These are phyloP conservation scores for Cryptococcus deneoformans DNA, from an alignment of 1,284 basidiomycete genomes.

Conservation along the genomic window DNA sequence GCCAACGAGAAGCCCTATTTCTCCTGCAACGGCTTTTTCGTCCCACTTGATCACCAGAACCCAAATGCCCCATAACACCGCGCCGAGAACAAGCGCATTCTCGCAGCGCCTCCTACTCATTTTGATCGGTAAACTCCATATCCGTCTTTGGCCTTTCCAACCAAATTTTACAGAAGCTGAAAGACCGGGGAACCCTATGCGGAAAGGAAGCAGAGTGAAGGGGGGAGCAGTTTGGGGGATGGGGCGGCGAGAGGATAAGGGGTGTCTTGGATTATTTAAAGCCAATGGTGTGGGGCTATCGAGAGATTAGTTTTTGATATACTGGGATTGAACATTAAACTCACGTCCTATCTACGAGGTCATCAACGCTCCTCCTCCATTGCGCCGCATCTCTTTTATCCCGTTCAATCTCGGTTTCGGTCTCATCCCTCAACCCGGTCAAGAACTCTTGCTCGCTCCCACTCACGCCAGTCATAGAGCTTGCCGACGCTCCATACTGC, in stretches of 20 bases:
- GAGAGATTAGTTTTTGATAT: neutral
- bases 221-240: constrained; percentile 11
- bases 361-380: constrained; percentile 9
- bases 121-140: constrained; percentile 7
- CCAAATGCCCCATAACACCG: constrained; percentile 29
- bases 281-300: neutral
- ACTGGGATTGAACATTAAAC: neutral
- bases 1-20: constrained; percentile 25
- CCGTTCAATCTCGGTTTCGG: constrained; percentile 16
- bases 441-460: constrained; percentile 28
- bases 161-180: neutral
- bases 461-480: constrained; percentile 24
- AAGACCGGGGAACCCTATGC: constrained; percentile 2
- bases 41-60: constrained; percentile 34
- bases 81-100: constrained; percentile 33
- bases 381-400: constrained; percentile 3
- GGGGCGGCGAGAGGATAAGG: neutral
- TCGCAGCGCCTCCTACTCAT: constrained; percentile 40
- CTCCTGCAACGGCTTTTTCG: constrained; percentile 43
- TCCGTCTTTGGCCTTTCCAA: constrained; percentile 14
- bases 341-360: neutral
- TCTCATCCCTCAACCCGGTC: constrained; percentile 11
- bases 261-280: neutral
- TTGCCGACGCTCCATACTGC: constrained; percentile 32
- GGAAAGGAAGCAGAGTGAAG: constrained; percentile 20